Evolutionary conservation across 192 early-diverging fungal species (phyloP).

Genomic region (Coemansia sp.): DNA sequence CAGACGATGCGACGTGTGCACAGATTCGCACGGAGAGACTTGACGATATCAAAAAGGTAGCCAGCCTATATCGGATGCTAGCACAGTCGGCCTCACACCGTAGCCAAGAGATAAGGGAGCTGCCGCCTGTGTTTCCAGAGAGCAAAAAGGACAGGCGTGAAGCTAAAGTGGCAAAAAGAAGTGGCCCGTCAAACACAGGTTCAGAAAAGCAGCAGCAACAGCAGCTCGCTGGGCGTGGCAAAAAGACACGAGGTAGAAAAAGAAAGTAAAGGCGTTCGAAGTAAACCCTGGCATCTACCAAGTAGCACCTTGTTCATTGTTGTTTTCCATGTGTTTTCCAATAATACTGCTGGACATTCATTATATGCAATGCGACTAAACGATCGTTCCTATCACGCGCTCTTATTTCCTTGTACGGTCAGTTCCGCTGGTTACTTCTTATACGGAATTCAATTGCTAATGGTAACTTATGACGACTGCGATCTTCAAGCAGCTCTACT

Average conservation of each 20-base stretch:
- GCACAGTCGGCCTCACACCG: constrained; percentile 34
- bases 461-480: no score
- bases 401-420: no score
- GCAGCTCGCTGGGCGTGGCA: constrained; percentile 2
- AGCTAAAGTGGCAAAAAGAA: constrained; percentile 13
- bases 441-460: no score
- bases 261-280: background rate
- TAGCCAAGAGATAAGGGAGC: constrained; percentile 17
- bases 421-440: no score
- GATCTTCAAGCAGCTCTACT: no score
- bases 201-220: constrained; percentile 20
- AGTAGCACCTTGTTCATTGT: no score
- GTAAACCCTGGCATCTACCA: background rate
- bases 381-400: no score
- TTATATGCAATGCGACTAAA: no score
- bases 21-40: constrained; percentile 45
- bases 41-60: constrained; percentile 39
- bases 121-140: constrained; percentile 30
- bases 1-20: constrained; percentile 43
- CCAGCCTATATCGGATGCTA: constrained; percentile 35
- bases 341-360: no score
- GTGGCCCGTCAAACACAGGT: constrained; percentile 1
- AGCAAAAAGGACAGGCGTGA: constrained; percentile 8
- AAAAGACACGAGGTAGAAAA: constrained; percentile 11
- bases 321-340: no score